Evolutionary conservation across 306 rosid genomes (phyloP).

Genomic region (Corylus heterophylla): DNA sequence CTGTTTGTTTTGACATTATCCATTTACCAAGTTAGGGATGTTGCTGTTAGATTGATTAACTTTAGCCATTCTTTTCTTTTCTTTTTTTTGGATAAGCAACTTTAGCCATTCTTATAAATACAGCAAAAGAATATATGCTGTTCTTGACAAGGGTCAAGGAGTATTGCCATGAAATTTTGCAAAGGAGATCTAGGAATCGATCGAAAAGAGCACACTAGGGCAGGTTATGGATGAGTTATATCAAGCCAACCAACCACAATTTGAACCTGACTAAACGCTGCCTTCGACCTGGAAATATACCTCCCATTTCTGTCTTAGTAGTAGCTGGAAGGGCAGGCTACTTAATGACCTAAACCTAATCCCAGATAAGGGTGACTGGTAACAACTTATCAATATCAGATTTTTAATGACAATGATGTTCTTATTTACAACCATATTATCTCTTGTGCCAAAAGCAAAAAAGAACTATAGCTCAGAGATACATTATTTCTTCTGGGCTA

Average conservation of each 20-base stretch:
- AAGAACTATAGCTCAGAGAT: neutral
- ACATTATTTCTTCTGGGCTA: neutral
- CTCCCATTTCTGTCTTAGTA: neutral
- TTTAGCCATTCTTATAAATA: neutral
- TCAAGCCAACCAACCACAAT: neutral
- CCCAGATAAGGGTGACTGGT: neutral
- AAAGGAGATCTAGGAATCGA: neutral
- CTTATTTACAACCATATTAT: neutral
- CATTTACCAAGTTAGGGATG: neutral
- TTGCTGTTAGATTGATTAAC: neutral
- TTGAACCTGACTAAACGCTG: neutral
- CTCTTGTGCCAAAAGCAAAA: neutral
- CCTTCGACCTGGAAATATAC: neutral
- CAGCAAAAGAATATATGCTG: neutral
- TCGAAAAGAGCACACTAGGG: neutral
- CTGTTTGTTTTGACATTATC: neutral
- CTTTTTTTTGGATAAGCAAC: too few relatives aligned
- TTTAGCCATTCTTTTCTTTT: neutral
- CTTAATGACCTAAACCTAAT: too few relatives aligned
- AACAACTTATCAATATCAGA: neutral
- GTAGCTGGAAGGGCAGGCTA: neutral
- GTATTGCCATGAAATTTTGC: neutral
- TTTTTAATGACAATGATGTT: neutral
- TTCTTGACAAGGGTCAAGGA: neutral
- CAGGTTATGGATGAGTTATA: neutral